Base-by-base conservation (phyloP, 352 stramenopile genomes). In the Phytophthora capsici region DNA sequence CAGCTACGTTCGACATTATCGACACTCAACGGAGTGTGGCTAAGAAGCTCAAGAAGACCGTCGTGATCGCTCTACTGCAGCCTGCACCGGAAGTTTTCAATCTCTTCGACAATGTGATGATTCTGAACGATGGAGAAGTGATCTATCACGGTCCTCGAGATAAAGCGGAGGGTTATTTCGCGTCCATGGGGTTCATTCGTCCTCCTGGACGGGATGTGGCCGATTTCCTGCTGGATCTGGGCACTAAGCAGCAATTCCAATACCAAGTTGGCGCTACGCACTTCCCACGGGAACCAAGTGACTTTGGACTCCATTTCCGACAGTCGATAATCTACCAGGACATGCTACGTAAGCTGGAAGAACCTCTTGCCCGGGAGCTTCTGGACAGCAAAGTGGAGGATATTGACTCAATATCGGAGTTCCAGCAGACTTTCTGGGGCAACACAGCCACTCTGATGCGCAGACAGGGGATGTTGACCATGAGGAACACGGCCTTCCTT, bases 31-130 rank as follows among this genome's bases (percentile, higher is more conserved):
- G 69, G 6, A 71, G 65, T 40, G 66, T 83, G n/a, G 77, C 77
- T 17, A 67, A 78, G 41, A 65, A 47, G 12, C 34, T 90, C 9
- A 63, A 65, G 14, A 71, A 72, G 30, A 89, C 80, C 3, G 53
- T 72, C 12, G 75, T 90, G 25, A 77, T 97, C 17, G 82, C 86
- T 3, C 68, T 98, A 44, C 68, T 97, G 4, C 77, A 98, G 59
- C 93, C 94, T 48, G 77, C 93, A 3, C 75, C 72, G 0, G 72
- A 84, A 40, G 72, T 84, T 0, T 78, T 77, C 55, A 52, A 74
- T 34, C 69, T 84, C 2, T 84, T 81, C 12, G 75, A 81, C 61
- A 60, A 84, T 36, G 75, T 84, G n/a, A 49, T 84, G 47, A 55
- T 84, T 22, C 54, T 84, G 22, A 79, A 71, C 60, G 69, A 81